Percentiles rank a stretch among this genome's conserved stretches.
These are phyloP conservation scores for Zea mays DNA, from an alignment of 176 grass and related monocot genomes.

Conservation along the genomic window Zm-B73-REFERENCE-NAM-5.0 NC_050096.1:212929501-212930000, in stretches of 20 bases:
- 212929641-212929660: not conserved
- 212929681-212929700: constrained; percentile 57
- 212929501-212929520: constrained; percentile 72
- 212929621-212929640: not conserved
- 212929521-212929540: constrained; percentile 78
- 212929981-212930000: constrained; percentile 50
- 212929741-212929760: constrained; percentile 75
- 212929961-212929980: constrained; percentile 58
- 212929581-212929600: constrained; percentile 35
- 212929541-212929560: constrained; percentile 91
- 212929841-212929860: constrained; percentile 51
- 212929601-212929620: constrained; percentile 24
- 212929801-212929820: constrained; percentile 43
- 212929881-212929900: constrained; percentile 31
- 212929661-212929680: not conserved
- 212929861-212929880: constrained; percentile 27
- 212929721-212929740: constrained; percentile 78
- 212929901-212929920: constrained; percentile 47
- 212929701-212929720: constrained; percentile 70
- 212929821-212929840: constrained; percentile 42
- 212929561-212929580: constrained; percentile 81
- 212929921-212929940: constrained; percentile 77
- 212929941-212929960: constrained; percentile 72
- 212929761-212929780: constrained; percentile 54
- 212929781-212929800: constrained; percentile 57